Conservation (phyloP, 2,329 filamentous ascomycete genomes). For the Lasiodiplodia hormozganensis region DNA sequence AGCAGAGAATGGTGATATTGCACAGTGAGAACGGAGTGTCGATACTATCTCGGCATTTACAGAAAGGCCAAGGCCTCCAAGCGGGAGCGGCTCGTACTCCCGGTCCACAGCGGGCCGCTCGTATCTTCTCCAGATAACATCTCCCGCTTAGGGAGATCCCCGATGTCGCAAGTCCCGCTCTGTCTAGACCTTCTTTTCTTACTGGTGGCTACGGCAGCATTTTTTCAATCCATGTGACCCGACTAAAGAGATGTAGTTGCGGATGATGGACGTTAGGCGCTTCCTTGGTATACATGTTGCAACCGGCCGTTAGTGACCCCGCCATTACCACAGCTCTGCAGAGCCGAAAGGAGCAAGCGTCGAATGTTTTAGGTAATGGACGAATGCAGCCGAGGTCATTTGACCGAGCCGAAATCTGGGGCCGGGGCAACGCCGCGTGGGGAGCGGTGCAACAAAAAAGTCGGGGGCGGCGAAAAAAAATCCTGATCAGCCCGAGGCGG, state of each 20-base stretch:
- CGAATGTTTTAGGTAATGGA: background rate
- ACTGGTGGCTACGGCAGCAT: background rate
- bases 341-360: background rate
- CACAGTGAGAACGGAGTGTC: no score
- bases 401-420: background rate
- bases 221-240: background rate
- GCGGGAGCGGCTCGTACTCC: constrained; percentile 3
- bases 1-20: no score
- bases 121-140: background rate
- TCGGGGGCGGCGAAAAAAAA: background rate
- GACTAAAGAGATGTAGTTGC: background rate
- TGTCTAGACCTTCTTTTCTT: background rate
- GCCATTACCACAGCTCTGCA: background rate
- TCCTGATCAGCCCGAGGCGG: background rate
- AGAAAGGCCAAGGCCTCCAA: background rate
- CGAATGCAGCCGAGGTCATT: background rate
- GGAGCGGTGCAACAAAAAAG: background rate
- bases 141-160: background rate
- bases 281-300: background rate
- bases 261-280: background rate
- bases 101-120: constrained; percentile 6
- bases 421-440: background rate
- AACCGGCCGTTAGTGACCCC: background rate
- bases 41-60: background rate
- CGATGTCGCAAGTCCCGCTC: background rate